Evolutionary conservation across 179 eudicot genomes (phyloP).

Genomic region (Sideroxylon spinosum): DNA sequence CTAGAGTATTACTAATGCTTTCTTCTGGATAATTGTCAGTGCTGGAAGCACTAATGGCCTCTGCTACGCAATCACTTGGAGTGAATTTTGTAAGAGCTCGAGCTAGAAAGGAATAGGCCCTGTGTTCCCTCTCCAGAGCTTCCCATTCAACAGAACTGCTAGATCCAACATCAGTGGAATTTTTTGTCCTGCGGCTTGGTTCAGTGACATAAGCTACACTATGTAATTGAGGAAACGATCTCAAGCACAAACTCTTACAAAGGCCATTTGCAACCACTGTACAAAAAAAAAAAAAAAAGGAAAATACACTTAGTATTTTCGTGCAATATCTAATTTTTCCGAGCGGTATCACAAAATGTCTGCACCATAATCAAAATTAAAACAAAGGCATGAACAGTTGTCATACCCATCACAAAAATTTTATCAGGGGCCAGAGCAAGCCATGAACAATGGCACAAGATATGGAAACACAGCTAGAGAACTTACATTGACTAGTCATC

Average conservation of each 20-base stretch:
- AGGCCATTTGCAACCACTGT: slow-evolving; percentile 63
- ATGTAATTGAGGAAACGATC: slow-evolving; percentile 56
- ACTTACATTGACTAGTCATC: too few species aligned
- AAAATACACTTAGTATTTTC: background rate
- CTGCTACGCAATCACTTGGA: slow-evolving; percentile 43
- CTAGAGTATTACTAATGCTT: slow-evolving; percentile 61
- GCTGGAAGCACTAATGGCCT: slow-evolving; percentile 76
- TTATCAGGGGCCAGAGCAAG: background rate
- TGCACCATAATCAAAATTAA: background rate
- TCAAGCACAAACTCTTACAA: slow-evolving; percentile 60
- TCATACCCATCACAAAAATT: background rate
- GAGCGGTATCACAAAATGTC: background rate
- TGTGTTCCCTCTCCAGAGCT: slow-evolving; percentile 47
- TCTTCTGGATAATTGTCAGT: slow-evolving; percentile 79
- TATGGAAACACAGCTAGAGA: too few species aligned
- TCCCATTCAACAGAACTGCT: slow-evolving; percentile 43
- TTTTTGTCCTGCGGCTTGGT: slow-evolving; percentile 18
- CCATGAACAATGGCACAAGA: background rate
- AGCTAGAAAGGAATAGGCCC: slow-evolving; percentile 49
- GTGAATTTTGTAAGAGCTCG: slow-evolving; percentile 41
- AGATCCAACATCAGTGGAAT: slow-evolving; percentile 32
- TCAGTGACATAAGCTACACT: slow-evolving; percentile 35
- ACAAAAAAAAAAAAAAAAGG: slow-evolving; percentile 5
- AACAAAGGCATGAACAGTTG: background rate
- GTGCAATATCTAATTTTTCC: background rate